Evolutionary conservation across 106 monocot genomes (phyloP).

Genomic region (Amphibolis antarctica): DNA sequence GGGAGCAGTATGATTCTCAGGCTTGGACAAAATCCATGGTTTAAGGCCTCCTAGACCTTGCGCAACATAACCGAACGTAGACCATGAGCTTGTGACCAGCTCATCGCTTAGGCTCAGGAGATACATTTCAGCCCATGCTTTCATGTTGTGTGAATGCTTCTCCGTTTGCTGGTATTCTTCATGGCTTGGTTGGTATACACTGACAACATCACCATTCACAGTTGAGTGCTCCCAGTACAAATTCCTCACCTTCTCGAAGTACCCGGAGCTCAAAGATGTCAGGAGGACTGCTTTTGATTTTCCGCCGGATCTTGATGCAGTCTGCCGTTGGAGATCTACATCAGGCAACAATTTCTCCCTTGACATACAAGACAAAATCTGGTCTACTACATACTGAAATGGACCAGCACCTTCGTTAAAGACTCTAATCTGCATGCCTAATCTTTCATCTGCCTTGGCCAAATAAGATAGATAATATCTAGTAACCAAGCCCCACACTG

Average conservation of each 20-base stretch:
- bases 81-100: conserved; percentile 23
- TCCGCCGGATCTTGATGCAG: background rate
- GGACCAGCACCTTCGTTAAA: conserved; percentile 31
- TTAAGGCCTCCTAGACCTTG: conserved; percentile 28
- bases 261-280: conserved; percentile 23
- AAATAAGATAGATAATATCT: conserved; percentile 71
- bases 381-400: conserved; percentile 22
- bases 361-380: conserved; percentile 10
- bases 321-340: conserved; percentile 7
- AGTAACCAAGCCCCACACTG: conserved; percentile 64
- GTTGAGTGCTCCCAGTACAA: conserved; percentile 33
- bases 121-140: conserved; percentile 33
- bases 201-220: conserved; percentile 30
- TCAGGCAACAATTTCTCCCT: conserved; percentile 14
- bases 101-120: conserved; percentile 22
- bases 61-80: conserved; percentile 37
- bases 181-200: conserved; percentile 43
- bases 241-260: conserved; percentile 18
- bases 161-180: conserved; percentile 27
- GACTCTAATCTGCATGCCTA: conserved; percentile 70
- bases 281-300: conserved; percentile 31
- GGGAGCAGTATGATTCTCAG: conserved; percentile 11
- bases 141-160: conserved; percentile 30
- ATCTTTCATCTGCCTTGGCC: conserved; percentile 38
- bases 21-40: conserved; percentile 27